Percentiles rank a stretch among this genome's conserved stretches.
Conservation (phyloP, 495 filamentous ascomycete species). For the Neurospora intermedia region DNA sequence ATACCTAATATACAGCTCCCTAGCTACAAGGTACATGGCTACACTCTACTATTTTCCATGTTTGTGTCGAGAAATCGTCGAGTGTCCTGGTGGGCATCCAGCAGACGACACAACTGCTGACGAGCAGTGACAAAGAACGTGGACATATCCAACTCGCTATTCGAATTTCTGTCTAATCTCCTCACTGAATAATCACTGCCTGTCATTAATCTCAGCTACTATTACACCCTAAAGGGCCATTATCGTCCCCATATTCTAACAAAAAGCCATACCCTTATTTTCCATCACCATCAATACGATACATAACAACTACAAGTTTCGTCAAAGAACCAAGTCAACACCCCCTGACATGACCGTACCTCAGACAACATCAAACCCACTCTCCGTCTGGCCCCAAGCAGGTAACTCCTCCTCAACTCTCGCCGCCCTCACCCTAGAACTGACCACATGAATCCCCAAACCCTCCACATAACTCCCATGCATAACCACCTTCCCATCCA, state of each 20-base stretch:
- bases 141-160: no score
- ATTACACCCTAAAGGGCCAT: neutral
- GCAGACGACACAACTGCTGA: neutral
- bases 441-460: slow-evolving; percentile 30
- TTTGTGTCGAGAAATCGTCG: neutral
- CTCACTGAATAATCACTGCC: neutral
- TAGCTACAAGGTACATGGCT: neutral
- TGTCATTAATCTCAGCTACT: neutral
- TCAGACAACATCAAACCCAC: slow-evolving; percentile 14
- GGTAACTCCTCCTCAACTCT: slow-evolving; percentile 30
- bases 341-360: no score
- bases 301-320: no score
- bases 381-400: slow-evolving; percentile 27
- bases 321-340: no score
- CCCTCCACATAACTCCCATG: slow-evolving; percentile 16
- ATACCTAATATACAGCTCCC: no score
- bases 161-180: no score
- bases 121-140: neutral
- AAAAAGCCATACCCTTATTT: neutral
- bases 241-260: neutral
- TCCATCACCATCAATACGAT: no score
- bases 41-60: neutral
- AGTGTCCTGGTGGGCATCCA: neutral
- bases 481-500: slow-evolving; percentile 15
- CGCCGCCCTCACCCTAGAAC: slow-evolving; percentile 28